phyloP scores from a whole-genome alignment of 2,329 filamentous ascomycete species.

The Ceratocystis destructans region DNA sequence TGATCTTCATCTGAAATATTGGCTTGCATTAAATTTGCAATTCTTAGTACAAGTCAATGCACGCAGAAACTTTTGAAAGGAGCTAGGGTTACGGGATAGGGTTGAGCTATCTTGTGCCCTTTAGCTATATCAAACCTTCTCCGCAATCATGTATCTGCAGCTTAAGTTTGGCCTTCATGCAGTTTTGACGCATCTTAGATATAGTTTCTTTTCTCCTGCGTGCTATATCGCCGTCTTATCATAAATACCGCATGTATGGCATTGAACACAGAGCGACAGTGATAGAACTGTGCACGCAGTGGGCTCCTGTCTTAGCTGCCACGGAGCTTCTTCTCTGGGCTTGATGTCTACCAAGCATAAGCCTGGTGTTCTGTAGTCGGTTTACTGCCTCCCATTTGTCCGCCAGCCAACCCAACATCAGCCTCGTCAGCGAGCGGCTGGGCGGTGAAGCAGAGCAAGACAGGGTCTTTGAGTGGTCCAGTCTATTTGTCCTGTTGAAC shows the following conservation, averaged over 20 bases:
- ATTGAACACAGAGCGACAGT: neutral
- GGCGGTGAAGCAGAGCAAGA: too few relatives aligned
- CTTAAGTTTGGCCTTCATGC: neutral
- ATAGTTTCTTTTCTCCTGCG: neutral
- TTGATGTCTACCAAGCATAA: too few relatives aligned
- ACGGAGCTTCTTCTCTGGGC: too few relatives aligned
- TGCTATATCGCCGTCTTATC: neutral
- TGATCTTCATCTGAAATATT: neutral
- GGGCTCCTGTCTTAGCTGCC: neutral
- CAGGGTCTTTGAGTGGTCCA: too few relatives aligned
- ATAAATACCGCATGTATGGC: slow-evolving; percentile 3
- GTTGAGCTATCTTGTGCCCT: neutral
- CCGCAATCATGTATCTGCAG: neutral
- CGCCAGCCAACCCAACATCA: too few relatives aligned
- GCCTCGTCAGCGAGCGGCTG: too few relatives aligned
- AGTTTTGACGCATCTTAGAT: neutral
- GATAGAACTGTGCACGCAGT: neutral
- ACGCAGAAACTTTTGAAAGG: neutral
- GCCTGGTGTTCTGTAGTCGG: too few relatives aligned
- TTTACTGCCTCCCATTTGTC: too few relatives aligned
- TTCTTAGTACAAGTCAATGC: neutral
- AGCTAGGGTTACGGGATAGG: neutral
- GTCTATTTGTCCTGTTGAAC: too few relatives aligned
- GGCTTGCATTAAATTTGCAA: neutral
- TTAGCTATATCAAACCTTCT: neutral